These are phyloP conservation scores for Acephala macrosclerotiorum DNA, from an alignment of 2,329 filamentous ascomycete genomes.

Conservation along the genomic window DNA sequence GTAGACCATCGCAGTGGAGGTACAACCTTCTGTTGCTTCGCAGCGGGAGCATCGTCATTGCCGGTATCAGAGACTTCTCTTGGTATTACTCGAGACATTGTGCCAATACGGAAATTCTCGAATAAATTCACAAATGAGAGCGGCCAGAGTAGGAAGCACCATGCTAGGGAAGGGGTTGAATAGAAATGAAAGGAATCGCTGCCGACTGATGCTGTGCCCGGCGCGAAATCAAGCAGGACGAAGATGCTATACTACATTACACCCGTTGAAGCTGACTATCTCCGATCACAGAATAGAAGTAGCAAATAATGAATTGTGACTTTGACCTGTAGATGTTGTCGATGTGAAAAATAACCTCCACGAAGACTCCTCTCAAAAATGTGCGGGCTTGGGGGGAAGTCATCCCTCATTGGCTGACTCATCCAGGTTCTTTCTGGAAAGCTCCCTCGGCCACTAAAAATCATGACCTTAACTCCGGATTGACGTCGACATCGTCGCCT, in stretches of 20 bases:
- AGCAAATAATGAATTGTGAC: too few species aligned
- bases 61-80: not conserved
- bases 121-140: not conserved
- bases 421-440: conserved; percentile 8
- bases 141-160: not conserved
- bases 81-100: not conserved
- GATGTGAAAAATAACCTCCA: too few species aligned
- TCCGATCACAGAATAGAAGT: too few species aligned
- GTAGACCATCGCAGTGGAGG: not conserved
- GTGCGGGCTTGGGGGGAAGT: too few species aligned
- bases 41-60: not conserved
- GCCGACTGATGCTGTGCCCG: too few species aligned
- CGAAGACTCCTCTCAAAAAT: too few species aligned
- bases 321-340: too few species aligned
- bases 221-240: too few species aligned
- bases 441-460: conserved; percentile 2
- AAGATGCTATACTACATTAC: too few species aligned
- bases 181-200: not conserved
- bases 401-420: not conserved
- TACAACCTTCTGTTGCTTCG: not conserved
- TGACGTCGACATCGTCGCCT: conserved; percentile 15
- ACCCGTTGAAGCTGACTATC: too few species aligned
- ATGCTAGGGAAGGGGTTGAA: not conserved
- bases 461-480: not conserved
- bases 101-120: not conserved